Evolutionary conservation across 495 filamentous ascomycete species (phyloP), one percentile per base, ranked within the genome.

Genomic region (Aspergillus wentii): DNA sequence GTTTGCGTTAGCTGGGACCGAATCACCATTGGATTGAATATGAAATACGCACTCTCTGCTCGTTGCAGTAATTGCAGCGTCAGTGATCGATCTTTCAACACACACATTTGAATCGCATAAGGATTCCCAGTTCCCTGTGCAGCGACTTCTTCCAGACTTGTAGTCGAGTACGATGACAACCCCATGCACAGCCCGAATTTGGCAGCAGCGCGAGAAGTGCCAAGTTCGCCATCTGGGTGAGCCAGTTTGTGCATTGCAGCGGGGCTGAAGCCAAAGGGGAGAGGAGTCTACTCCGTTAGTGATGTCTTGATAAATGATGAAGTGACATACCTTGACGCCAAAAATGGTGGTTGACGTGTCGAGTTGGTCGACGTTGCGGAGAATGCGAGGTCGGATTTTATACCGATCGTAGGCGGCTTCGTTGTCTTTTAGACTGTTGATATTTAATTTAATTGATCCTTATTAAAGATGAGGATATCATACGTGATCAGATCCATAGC

Each of bases 191-290:
- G 6, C 6, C 22, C 22, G 22, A 10, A 25, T 6, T 10, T 25
- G 6, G 22, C 22, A 25, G 22, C 22, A 6, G 22, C 22, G 6
- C 22, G 22, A 5, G 6, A 25, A 5, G 22, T 25, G 22, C 6
- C 22, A 6, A 25, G 22, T 25, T 25, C 22, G 10, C 22, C 22
- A 10, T 25, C 22, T 5, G 22, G 5, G 22, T 10, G 10, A 25
- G 22, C 10, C 22, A 95, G 78, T 59, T 92, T 89, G 33, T 88
- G 87, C 5, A 89, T 75, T 3, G 86, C 88, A 20, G 88, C 89
- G 7, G 88, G 88, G 9, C 86, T 89, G 20, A 94, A 83, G 51
- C 92, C 91, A 59, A 92, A 88, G 11, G 88, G 88, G 22, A 90
- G 80, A 35, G 77, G n/a, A n/a, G n/a, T n/a, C n/a, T n/a, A n/a